phyloP scores from a whole-genome alignment of 306 rosid species.

The Quercus suber region DNA sequence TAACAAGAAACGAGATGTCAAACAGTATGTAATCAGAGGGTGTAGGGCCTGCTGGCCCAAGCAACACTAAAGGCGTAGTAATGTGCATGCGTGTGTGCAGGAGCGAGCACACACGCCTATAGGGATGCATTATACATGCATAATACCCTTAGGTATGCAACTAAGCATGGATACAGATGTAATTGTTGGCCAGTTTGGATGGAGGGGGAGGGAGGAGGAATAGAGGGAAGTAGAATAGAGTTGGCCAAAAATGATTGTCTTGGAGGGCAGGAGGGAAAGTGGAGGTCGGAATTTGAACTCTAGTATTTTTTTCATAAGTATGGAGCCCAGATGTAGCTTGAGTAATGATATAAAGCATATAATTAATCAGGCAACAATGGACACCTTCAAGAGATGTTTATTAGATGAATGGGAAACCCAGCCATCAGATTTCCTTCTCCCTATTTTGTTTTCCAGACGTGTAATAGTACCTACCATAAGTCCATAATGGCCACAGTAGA shows the following conservation, averaged over 20 bases:
- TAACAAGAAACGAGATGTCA: not conserved
- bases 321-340: constrained; percentile 56
- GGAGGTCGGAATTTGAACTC: not conserved
- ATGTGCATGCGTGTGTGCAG: not conserved
- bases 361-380: constrained; percentile 45
- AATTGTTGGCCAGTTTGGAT: no score
- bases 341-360: constrained; percentile 26
- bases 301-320: not conserved
- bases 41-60: not conserved
- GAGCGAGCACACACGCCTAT: not conserved
- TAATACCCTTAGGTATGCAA: not conserved
- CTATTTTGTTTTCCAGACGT: constrained; percentile 35
- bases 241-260: not conserved
- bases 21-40: not conserved
- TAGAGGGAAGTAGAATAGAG: no score
- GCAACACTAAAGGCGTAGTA: not conserved
- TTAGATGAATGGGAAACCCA: constrained; percentile 34
- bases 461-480: constrained; percentile 27
- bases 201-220: no score
- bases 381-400: constrained; percentile 39
- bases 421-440: constrained; percentile 21
- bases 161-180: not conserved
- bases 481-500: not conserved
- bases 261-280: not conserved
- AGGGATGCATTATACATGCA: not conserved